A percentile compares a stretch with the other conserved stretches of the same genome.
phyloP scores from a whole-genome alignment of 2,329 filamentous ascomycete genomes.

The Pseudofabraea citricarpa region DNA sequence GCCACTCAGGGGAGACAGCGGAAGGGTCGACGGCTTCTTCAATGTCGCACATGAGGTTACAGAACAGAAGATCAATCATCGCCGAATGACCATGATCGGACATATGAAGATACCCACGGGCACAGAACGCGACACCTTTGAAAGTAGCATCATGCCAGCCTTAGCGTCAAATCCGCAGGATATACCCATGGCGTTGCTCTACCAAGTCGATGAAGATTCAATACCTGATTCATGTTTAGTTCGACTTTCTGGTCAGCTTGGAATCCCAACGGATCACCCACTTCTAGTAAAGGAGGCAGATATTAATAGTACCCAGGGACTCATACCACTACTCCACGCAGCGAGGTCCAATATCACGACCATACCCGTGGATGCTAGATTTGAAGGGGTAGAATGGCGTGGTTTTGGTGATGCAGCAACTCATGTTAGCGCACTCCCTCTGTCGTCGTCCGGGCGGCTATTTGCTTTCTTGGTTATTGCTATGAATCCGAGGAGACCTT shows the following conservation, averaged over 20 bases:
- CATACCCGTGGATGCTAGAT: conserved; percentile 16
- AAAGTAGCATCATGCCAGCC: neutral
- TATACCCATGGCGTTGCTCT: conserved; percentile 23
- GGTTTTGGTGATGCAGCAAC: conserved; percentile 19
- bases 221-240: conserved; percentile 6
- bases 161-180: conserved; percentile 15
- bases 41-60: conserved; percentile 21
- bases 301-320: conserved; percentile 13
- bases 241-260: conserved; percentile 15
- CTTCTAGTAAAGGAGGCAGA: conserved; percentile 5
- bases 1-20: conserved; percentile 18
- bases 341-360: conserved; percentile 15
- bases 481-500: conserved; percentile 19
- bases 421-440: conserved; percentile 18
- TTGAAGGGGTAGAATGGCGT: conserved; percentile 14
- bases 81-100: conserved; percentile 19
- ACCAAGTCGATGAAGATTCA: conserved; percentile 19
- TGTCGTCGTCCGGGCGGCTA: conserved; percentile 9
- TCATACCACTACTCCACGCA: conserved; percentile 18
- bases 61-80: conserved; percentile 15
- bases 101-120: conserved; percentile 10
- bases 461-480: conserved; percentile 22
- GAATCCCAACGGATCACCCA: conserved; percentile 10
- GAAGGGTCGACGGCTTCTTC: conserved; percentile 19
- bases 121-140: conserved; percentile 16